Evolutionary conservation across 176 grass and related monocot species (phyloP), one percentile per base, ranked within the genome.

Genomic region (Cenchrus fungigraminus): DNA sequence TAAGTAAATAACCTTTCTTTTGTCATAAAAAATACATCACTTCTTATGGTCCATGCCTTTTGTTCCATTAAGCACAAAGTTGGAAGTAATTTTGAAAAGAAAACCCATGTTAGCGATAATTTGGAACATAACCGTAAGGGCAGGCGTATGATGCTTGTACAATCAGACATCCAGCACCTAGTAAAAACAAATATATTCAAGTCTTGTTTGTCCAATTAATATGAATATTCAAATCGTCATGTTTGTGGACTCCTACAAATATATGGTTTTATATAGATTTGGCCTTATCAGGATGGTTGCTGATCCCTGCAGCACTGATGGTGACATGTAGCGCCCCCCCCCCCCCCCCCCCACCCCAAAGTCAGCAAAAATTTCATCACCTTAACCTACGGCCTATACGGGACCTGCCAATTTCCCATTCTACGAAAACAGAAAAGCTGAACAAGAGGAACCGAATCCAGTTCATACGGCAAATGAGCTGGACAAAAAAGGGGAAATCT

Each of bases 101-200:
- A 70, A 32, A 53, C 2, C 53, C 47, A 52, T 17, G 50, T 29
- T 32, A 17, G 13, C 32, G 8, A 49, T 55, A 68, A 67, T 43
- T 66, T 66, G 32, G 31, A 42, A 25, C 64, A 43, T n/a, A 79
- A 20, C 2, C 53, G 51, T 51, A 51, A 53, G 71, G 11, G 11
- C 7, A 53, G 37, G 57, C 12, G 31, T 82, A 81, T 49, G 47
- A 61, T 47, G 54, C 62, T 6, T 31, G 17, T 29, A 87, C 9
- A 43, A 46, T 11, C 9, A 83, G 79, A 28, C 46, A 84, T 64
- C 63, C 15, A 82, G 9, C 8, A 78, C 9, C 13, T 3, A 53
- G 86, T 40, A 71, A 71, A 46, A 55, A 53, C 0, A 82, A 82
- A 70, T 77, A 64, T 68, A 19, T 55, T 54, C 62, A 10, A 54